phyloP scores from a whole-genome alignment of 768 basidiomycete species.

The Pleurotus cornucopiae region DNA sequence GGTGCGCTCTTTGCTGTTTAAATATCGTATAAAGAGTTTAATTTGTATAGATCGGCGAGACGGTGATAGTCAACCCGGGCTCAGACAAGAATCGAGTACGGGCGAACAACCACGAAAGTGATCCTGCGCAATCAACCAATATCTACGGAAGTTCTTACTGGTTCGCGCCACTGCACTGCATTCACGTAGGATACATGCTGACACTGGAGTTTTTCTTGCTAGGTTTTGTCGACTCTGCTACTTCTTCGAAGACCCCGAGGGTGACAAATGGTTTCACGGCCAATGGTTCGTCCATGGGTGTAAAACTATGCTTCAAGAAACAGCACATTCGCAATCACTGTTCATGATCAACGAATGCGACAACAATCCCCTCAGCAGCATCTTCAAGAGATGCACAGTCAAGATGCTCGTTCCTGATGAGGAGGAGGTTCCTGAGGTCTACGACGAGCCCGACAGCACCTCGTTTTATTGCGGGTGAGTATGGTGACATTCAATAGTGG shows the following conservation, averaged over 20 bases:
- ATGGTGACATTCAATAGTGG: not conserved
- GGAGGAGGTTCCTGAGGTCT: slow-evolving; percentile 40
- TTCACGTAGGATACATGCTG: not conserved
- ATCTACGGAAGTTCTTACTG: slow-evolving; percentile 54
- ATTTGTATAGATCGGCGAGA: slow-evolving; percentile 50
- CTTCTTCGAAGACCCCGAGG: slow-evolving; percentile 41
- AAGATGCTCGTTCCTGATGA: slow-evolving; percentile 34
- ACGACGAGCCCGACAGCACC: slow-evolving; percentile 29
- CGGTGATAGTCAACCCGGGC: slow-evolving; percentile 61
- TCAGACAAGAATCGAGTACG: slow-evolving; percentile 38
- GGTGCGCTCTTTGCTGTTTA: slow-evolving; percentile 25
- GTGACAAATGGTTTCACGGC: slow-evolving; percentile 55
- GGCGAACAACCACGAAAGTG: slow-evolving; percentile 32
- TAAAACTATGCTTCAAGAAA: slow-evolving; percentile 63
- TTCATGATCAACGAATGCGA: slow-evolving; percentile 56
- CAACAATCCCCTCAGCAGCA: slow-evolving; percentile 47
- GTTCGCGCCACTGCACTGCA: slow-evolving; percentile 31
- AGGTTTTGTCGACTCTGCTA: slow-evolving; percentile 75
- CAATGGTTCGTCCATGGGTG: slow-evolving; percentile 70
- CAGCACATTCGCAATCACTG: slow-evolving; percentile 57
- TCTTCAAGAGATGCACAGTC: slow-evolving; percentile 56
- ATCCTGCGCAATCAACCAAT: slow-evolving; percentile 46
- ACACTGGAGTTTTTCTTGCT: not conserved
- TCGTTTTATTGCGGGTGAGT: slow-evolving; percentile 59
- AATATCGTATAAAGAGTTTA: not conserved